Percentiles rank a stretch among this genome's conserved stretches.
phyloP scores from a whole-genome alignment of 352 stramenopile species.

The Pythium guiyangense region DNA sequence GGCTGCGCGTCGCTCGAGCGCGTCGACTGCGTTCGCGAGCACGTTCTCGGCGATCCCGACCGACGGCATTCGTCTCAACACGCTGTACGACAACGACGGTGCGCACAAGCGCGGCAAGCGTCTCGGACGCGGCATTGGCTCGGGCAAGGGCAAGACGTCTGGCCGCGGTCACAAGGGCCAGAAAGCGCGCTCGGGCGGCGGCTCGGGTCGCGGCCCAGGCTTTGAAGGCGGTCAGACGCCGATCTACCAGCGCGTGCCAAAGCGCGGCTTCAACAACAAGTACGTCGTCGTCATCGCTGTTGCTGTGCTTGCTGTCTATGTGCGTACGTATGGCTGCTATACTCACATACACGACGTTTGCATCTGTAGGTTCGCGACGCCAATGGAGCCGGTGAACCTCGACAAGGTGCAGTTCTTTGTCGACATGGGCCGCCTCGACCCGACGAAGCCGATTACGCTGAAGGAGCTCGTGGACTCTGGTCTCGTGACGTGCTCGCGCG shows the following conservation, averaged over 20 bases:
- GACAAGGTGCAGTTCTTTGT: slow-evolving; percentile 94
- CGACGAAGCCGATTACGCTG: slow-evolving; percentile 91
- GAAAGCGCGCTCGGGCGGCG: slow-evolving; percentile 90
- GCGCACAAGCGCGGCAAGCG: slow-evolving; percentile 89
- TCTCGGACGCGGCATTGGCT: slow-evolving; percentile 90
- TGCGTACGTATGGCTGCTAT: no score
- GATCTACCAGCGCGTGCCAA: slow-evolving; percentile 95
- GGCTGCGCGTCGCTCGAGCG: slow-evolving; percentile 7
- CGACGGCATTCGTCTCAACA: slow-evolving; percentile 78
- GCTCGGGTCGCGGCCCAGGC: slow-evolving; percentile 71
- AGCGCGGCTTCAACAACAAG: slow-evolving; percentile 97
- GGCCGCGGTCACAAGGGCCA: slow-evolving; percentile 97
- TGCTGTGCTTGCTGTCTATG: no score
- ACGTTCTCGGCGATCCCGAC: slow-evolving; percentile 43
- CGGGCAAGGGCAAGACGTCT: slow-evolving; percentile 93
- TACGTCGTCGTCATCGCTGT: slow-evolving; percentile 11
- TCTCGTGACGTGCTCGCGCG: slow-evolving; percentile 85
- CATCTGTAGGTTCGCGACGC: slow-evolving; percentile 59
- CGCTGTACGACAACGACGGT: slow-evolving; percentile 79
- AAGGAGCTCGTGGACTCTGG: slow-evolving; percentile 87
- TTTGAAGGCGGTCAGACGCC: slow-evolving; percentile 99
- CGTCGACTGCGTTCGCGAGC: slow-evolving; percentile 35
- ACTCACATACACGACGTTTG: slow-evolving; percentile 19
- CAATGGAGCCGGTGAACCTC: slow-evolving; percentile 93
- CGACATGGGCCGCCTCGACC: slow-evolving; percentile 94